Evolutionary conservation across 139 green algal species (phyloP), one percentile per base, ranked within the genome.

Genomic region (Micromonas commoda): DNA sequence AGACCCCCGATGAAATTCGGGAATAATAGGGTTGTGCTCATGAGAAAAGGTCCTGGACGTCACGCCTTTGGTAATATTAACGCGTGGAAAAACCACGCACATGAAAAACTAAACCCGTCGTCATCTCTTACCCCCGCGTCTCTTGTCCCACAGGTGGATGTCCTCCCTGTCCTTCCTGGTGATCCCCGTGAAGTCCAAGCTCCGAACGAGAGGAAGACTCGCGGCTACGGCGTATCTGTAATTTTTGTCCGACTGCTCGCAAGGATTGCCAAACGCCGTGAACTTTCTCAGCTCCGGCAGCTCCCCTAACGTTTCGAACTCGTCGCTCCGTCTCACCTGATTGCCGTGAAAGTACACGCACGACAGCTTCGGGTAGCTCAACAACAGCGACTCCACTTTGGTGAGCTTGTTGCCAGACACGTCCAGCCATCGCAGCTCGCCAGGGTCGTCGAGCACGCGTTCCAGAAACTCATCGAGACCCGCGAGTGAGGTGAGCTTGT

Each of bases 311-410:
- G 79, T 86, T 16, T 80, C 63, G 9, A 85, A 45, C 23, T 88
- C 81, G 37, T n/a, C 38, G 34, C 85, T 51, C 29, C 78, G 82
- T 6, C 9, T 66, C 4, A 88, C 77, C 37, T 85, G 52, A 76
- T 88, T 88, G 53, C 76, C 81, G 69, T 88, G 84, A n/a, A 88
- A 54, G 73, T 88, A 88, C 19, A 88, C 73, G 38, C 84, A 78
- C 73, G 80, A 70, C 28, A 87, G 73, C 33, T 82, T 83, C 23
- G 80, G 83, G 52, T 80, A 87, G 2, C 32, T 52, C 3, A 69
- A 70, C 35, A 87, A 69, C 38, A 84, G 39, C 19, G 80, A 71
- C 5, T 87, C 80, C 19, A 87, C 80, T 28, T 20, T 52, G 5
- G 73, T 80, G 2, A 87, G 52, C 37, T 85, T 54, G 80, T 83